Evolutionary conservation across 257 asterid genomes (phyloP).

Genomic region (Nicotiana paniculata): DNA sequence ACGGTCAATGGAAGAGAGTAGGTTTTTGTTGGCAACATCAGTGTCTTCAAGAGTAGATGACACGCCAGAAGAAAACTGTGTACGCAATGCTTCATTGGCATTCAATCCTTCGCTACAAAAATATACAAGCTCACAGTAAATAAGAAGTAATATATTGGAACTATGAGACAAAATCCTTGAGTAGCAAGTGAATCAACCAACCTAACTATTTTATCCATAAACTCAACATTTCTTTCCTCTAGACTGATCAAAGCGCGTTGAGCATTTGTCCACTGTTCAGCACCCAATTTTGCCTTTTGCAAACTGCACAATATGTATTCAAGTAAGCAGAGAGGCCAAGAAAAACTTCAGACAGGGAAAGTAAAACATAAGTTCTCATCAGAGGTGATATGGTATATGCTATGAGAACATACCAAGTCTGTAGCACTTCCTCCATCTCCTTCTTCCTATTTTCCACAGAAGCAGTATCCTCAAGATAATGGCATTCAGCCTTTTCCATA

Average conservation of each 20-base stretch:
- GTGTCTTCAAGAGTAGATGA: slow-evolving; percentile 70
- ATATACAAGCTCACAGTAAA: slow-evolving; percentile 1
- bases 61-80: slow-evolving; percentile 65
- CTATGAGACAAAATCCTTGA: not conserved
- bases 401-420: slow-evolving; percentile 56
- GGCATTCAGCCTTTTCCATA: slow-evolving; percentile 55
- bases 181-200: slow-evolving; percentile 16
- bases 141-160: not conserved
- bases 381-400: not conserved
- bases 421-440: slow-evolving; percentile 59
- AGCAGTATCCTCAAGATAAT: slow-evolving; percentile 62
- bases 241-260: slow-evolving; percentile 65
- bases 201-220: slow-evolving; percentile 71
- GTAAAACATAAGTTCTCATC: not conserved
- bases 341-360: not conserved
- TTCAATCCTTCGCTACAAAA: slow-evolving; percentile 68
- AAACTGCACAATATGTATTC: slow-evolving; percentile 37
- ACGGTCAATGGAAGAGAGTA: slow-evolving; percentile 83
- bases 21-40: slow-evolving; percentile 68
- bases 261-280: slow-evolving; percentile 79
- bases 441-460: slow-evolving; percentile 66
- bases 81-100: slow-evolving; percentile 60
- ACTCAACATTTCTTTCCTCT: slow-evolving; percentile 68
- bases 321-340: not conserved
- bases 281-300: slow-evolving; percentile 81